These are phyloP conservation scores for Polyplosphaeria fusca DNA, from an alignment of 495 filamentous ascomycete genomes.

Conservation along the genomic window DNA sequence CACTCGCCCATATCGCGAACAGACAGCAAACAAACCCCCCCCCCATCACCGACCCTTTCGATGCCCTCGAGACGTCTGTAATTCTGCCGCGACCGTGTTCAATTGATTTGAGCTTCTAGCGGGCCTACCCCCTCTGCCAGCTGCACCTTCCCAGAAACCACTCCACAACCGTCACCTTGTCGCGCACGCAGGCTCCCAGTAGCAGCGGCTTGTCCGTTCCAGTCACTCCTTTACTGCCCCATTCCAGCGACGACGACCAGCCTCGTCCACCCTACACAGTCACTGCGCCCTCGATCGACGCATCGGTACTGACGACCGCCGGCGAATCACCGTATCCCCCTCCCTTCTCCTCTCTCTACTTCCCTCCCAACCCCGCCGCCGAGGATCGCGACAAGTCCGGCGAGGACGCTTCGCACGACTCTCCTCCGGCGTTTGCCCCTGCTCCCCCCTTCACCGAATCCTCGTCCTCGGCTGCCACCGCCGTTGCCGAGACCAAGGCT, in stretches of 20 bases:
- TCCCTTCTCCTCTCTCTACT: constrained; percentile 64
- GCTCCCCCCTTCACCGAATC: constrained; percentile 40
- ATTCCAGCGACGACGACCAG: constrained; percentile 36
- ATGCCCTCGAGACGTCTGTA: constrained; percentile 22
- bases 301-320: constrained; percentile 46
- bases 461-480: constrained; percentile 43
- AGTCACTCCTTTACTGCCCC: constrained; percentile 43
- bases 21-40: constrained; percentile 16
- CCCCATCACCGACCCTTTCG: constrained; percentile 26
- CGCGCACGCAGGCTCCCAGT: constrained; percentile 58
- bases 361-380: constrained; percentile 40
- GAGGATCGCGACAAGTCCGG: constrained; percentile 52
- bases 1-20: constrained; percentile 2
- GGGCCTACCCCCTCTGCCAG: constrained; percentile 29
- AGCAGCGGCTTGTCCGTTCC: constrained; percentile 61
- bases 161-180: constrained; percentile 60
- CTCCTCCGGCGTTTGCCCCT: constrained; percentile 55
- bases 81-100: constrained; percentile 1
- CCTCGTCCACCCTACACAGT: constrained; percentile 58
- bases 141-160: constrained; percentile 25
- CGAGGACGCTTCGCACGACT: constrained; percentile 46
- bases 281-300: constrained; percentile 10
- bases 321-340: constrained; percentile 55
- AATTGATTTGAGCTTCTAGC: constrained; percentile 25
- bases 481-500: constrained; percentile 78